Evolutionary conservation across 2,329 filamentous ascomycete species (phyloP).

Genomic region (Penicillium oxalicum): DNA sequence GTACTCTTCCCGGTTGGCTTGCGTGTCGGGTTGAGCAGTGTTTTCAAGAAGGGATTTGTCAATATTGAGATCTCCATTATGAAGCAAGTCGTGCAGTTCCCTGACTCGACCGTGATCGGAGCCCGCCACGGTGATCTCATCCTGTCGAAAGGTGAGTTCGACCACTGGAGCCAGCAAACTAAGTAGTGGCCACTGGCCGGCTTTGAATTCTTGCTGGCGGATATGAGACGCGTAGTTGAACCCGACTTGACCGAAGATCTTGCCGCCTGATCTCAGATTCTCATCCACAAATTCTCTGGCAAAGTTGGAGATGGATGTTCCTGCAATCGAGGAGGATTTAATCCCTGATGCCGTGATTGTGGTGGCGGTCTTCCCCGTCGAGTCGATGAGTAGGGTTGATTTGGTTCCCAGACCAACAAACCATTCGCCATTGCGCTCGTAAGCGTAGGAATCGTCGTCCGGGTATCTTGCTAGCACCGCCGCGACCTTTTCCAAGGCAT

Average conservation of each 20-base stretch:
- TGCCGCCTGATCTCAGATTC: not conserved
- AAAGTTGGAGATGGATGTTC: not conserved
- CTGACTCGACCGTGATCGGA: not conserved
- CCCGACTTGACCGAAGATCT: conserved; percentile 11
- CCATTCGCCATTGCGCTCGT: conserved; percentile 9
- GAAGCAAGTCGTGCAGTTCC: not conserved
- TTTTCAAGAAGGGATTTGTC: not conserved
- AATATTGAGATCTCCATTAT: not conserved
- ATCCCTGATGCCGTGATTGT: not conserved
- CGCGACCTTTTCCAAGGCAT: not conserved
- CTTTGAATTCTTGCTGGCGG: conserved; percentile 1
- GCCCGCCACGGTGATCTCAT: not conserved
- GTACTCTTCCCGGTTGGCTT: not conserved
- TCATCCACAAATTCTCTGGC: conserved; percentile 5
- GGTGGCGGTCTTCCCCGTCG: conserved; percentile 2
- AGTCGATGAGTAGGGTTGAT: conserved; percentile 7
- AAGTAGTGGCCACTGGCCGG: conserved; percentile 3
- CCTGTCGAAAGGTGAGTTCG: not conserved
- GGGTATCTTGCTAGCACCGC: not conserved
- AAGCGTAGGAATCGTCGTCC: conserved; percentile 7
- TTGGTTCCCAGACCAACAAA: conserved; percentile 8
- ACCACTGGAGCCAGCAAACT: not conserved
- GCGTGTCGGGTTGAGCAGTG: not conserved
- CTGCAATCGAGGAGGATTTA: not conserved
- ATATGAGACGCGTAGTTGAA: conserved; percentile 13